A percentile compares a stretch with the other conserved stretches of the same genome.
Conservation (phyloP, 495 filamentous ascomycete species). For the Umbilicaria muhlenbergii region DNA sequence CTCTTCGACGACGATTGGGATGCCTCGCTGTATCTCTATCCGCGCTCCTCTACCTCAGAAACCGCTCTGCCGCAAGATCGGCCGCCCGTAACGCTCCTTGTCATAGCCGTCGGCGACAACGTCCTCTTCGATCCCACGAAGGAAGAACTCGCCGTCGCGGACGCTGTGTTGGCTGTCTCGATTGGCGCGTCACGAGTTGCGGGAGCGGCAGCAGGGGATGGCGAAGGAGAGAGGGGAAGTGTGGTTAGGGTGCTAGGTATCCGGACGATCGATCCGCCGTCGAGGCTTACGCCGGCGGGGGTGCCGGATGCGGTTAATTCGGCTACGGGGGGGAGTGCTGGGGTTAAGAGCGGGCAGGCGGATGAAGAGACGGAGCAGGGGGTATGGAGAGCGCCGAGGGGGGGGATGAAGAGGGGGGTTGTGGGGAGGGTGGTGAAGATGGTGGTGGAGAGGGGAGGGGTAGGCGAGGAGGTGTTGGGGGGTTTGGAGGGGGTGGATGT, state of each 20-base stretch:
- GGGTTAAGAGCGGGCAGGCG: slow-evolving; percentile 66
- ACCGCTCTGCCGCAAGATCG: no score
- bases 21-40: slow-evolving; percentile 61
- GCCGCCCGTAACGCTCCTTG: slow-evolving; percentile 78
- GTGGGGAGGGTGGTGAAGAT: slow-evolving; percentile 62
- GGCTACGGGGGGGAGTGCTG: slow-evolving; percentile 19
- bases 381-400: slow-evolving; percentile 57
- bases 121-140: slow-evolving; percentile 85
- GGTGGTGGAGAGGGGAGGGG: slow-evolving; percentile 60
- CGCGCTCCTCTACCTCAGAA: no score
- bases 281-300: slow-evolving; percentile 50
- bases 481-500: slow-evolving; percentile 51
- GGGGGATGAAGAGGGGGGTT: slow-evolving; percentile 44
- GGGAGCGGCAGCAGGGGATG: neutral
- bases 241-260: slow-evolving; percentile 41
- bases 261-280: slow-evolving; percentile 53
- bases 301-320: slow-evolving; percentile 19
- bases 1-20: slow-evolving; percentile 98
- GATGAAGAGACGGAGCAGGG: slow-evolving; percentile 31
- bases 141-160: slow-evolving; percentile 86
- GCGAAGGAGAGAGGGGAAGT: slow-evolving; percentile 5
- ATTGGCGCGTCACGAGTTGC: slow-evolving; percentile 22
- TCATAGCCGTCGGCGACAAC: slow-evolving; percentile 71
- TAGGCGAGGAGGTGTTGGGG: slow-evolving; percentile 70
- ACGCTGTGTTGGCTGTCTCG: slow-evolving; percentile 69